phyloP scores from a whole-genome alignment of 768 basidiomycete genomes.

The Psilocybe cyanescens region DNA sequence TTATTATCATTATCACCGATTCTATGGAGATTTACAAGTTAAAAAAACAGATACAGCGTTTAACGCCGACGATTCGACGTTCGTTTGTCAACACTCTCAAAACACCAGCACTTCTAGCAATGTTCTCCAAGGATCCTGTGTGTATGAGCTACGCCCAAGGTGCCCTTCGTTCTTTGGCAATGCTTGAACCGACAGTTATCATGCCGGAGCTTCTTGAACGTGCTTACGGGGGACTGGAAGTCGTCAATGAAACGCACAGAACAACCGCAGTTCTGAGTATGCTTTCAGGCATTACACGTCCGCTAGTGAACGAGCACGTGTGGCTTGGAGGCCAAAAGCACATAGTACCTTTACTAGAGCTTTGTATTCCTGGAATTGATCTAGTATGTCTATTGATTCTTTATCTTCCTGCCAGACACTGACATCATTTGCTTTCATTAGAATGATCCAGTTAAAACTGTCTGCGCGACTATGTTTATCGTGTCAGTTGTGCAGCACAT shows the following conservation, averaged over 20 bases:
- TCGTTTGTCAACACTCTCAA: conserved; percentile 81
- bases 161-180: conserved; percentile 75
- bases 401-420: not conserved
- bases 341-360: conserved; percentile 82
- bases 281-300: conserved; percentile 75
- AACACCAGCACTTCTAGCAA: conserved; percentile 87
- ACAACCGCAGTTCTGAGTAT: conserved; percentile 91
- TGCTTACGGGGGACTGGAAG: conserved; percentile 90
- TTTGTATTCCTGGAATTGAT: conserved; percentile 92
- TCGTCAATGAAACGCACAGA: conserved; percentile 92
- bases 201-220: conserved; percentile 93
- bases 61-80: conserved; percentile 81
- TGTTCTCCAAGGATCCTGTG: conserved; percentile 86
- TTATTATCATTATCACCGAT: conserved; percentile 19
- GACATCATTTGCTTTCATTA: conserved; percentile 26
- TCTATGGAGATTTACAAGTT: not conserved
- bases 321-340: conserved; percentile 92
- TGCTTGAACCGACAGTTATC: conserved; percentile 81
- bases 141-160: conserved; percentile 84
- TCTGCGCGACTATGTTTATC: conserved; percentile 82
- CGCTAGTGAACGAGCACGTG: conserved; percentile 73
- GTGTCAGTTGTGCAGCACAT: conserved; percentile 73
- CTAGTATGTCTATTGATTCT: conserved; percentile 48
- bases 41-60: conserved; percentile 59
- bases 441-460: conserved; percentile 84